phyloP scores from a whole-genome alignment of 345 rosid species.

The thale cress (Arabidopsis thaliana) region TAIR10.1 NC_003070.9:6166501-6167000 shows the following conservation, averaged over 20 bases:
- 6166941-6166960: conserved; percentile 51
- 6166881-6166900: not conserved
- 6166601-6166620: not conserved
- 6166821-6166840: conserved; percentile 50
- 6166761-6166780: conserved; percentile 48
- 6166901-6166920: conserved; percentile 42
- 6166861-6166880: not conserved
- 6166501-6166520: conserved; percentile 7
- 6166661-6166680: conserved; percentile 47
- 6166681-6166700: conserved; percentile 39
- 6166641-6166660: conserved; percentile 43
- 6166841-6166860: conserved; percentile 9
- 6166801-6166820: conserved; percentile 52
- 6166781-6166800: conserved; percentile 42
- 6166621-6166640: conserved; percentile 20
- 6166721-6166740: conserved; percentile 47
- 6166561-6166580: conserved; percentile 24
- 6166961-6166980: conserved; percentile 56
- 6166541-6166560: conserved; percentile 26
- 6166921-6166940: conserved; percentile 49
- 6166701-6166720: conserved; percentile 50
- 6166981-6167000: conserved; percentile 74
- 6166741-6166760: conserved; percentile 45
- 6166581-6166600: conserved; percentile 2
- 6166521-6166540: conserved; percentile 16